Percentiles rank a stretch among this genome's conserved stretches.
phyloP scores from a whole-genome alignment of 192 early-diverging fungal genomes.

The Gaertneriomyces sp. region DNA sequence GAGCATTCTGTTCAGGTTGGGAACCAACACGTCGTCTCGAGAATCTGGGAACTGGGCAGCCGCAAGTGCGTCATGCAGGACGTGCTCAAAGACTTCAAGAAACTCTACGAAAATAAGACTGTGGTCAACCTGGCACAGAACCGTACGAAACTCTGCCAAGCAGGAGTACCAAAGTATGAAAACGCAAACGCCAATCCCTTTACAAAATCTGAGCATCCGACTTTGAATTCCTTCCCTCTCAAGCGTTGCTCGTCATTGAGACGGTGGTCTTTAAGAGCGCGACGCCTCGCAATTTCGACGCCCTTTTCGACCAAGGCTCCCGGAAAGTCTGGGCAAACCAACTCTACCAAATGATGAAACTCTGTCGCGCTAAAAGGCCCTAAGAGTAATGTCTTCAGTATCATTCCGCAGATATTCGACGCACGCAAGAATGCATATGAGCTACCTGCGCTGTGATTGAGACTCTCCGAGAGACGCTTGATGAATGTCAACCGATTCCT shows the following conservation, averaged over 20 bases:
- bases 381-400: background rate
- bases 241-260: background rate
- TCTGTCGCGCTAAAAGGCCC: slow-evolving; percentile 17
- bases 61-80: background rate
- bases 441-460: slow-evolving; percentile 9
- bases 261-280: background rate
- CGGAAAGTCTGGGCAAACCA: slow-evolving; percentile 34
- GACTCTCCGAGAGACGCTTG: slow-evolving; percentile 16
- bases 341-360: slow-evolving; percentile 29
- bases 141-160: background rate
- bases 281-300: slow-evolving; percentile 12
- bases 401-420: background rate
- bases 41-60: background rate
- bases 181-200: background rate
- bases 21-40: background rate
- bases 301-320: slow-evolving; percentile 8
- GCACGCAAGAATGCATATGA: background rate
- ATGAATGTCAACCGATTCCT: slow-evolving; percentile 24
- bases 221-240: background rate
- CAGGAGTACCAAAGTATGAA: slow-evolving; percentile 3
- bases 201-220: background rate
- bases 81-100: slow-evolving; percentile 8
- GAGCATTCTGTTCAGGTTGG: too few species aligned
- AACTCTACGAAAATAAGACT: background rate
- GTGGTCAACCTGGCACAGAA: background rate